Evolutionary conservation across 495 filamentous ascomycete species (phyloP), one percentile per base, ranked within the genome.

Genomic region (Pyrenopolyporus hunteri): DNA sequence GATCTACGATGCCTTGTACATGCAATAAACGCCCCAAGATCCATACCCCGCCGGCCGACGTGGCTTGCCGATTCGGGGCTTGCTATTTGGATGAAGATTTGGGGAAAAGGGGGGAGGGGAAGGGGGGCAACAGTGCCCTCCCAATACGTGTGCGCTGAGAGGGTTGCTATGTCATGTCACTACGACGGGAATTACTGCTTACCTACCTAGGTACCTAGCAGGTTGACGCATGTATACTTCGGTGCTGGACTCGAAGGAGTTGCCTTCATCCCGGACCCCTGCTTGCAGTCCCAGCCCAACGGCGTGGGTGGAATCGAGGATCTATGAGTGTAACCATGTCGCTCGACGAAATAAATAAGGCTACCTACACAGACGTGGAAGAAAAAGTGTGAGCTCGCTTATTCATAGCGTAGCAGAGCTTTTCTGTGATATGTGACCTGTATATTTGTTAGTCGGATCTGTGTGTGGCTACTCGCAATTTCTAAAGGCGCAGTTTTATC

Each of bases 211-310:
- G n/a, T n/a, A n/a, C n/a, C n/a, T n/a, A n/a, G n/a, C 28, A 16
- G 50, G 28, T 37, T 33, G 33, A 50, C 25, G 37, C 31, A 37
- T 45, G 35, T 33, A n/a, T n/a, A 23, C 47, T 39, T 56, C 26
- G 39, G 45, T 39, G 56, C 51, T 44, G 39, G 40, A 48, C 54
- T 66, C 40, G 52, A 42, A 49, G 29, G 46, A 61, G 48, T 66
- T 40, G 28, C 13, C 20, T 61, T 60, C 49, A 66, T 49, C 63
- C 57, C 26, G 14, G 57, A 60, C 46, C 63, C 63, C 47, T 61
- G 63, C 50, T 42, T 53, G 63, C 63, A 66, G 51, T 61, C 57
- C 63, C 63, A 66, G 63, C 52, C 63, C 63, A 66, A 61, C 63
- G 63, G 63, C 45, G 29, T 66, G 63, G 62, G 62, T 65, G 46